Evolutionary conservation across 495 filamentous ascomycete species (phyloP), one percentile per base, ranked within the genome.

Genomic region (Penicillium atrosanguineum): DNA sequence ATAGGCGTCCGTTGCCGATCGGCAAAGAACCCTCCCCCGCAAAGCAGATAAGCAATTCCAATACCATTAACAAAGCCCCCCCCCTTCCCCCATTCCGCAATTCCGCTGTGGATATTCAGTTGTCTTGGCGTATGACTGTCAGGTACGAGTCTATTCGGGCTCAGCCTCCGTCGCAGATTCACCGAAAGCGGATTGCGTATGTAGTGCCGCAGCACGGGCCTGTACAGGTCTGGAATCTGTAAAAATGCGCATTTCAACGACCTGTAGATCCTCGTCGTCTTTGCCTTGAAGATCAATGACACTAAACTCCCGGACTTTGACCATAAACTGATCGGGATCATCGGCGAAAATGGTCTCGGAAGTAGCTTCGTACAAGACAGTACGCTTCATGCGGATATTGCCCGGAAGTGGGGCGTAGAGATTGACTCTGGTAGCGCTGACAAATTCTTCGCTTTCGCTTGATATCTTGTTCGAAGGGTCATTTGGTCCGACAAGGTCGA

Each of bases 311-410:
- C 53, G 41, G 0, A 62, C n/a, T 23, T 55, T 60, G 0, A 64
- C 44, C 1, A 46, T 36, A 28, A 69, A 60, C 26, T 62, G 48
- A 5, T 67, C 63, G 18, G 59, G 60, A 26, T 69, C 65, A 16
- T 55, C 26, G 31, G 52, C 53, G 46, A 66, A 62, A 0, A 56
- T 46, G 1, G 65, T 61, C 20, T 50, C 47, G 0, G 52, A 62
- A 3, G 56, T 69, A 1, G 63, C 55, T 23, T 64, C 60, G 31
- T 60, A 67, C 61, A 67, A 64, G 1, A 67, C 63, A 0, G 65
- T 67, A 9, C 60, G 49, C 25, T 56, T 62, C 23, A 64, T 46
- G 23, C 19, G 51, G 8, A 50, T 44, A 1, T 25, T 36, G 20
- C 57, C 55, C 4, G 28, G 47, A 2, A 55, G 43, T 7, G 43